Evolutionary conservation across 2,329 filamentous ascomycete genomes (phyloP), one percentile per base, ranked within the genome.

Genomic region (Alternaria brassicae): DNA sequence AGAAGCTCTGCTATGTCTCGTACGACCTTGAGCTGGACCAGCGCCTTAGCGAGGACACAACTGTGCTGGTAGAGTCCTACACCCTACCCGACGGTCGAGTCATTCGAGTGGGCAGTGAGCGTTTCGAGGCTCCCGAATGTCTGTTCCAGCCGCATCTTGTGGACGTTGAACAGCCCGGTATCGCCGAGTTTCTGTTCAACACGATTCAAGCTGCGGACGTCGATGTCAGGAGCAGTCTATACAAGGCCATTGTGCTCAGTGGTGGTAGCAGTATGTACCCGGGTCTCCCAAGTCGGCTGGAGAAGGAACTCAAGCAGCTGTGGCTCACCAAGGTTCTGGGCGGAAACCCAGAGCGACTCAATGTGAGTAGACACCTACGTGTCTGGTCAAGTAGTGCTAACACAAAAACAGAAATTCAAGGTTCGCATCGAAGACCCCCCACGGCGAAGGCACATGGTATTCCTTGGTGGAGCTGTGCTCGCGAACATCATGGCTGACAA

Each of bases 401-500:
- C 56, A 52, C 19, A 2, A 21, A 40, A 6, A 48, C 69, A 88
- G 88, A 99, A 98, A 88, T 99, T 99, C 86, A 99, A 98, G 87
- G 94, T 99, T 68, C 88, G 95, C 79, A 98, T 99, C 84, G 95
- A 99, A 80, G 95, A 99, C 79, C 95, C 95, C 51, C 95, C 95
- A 32, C 87, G 95, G 81, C 88, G 95, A 82, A 87, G 94, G 80
- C 95, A 99, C 84, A 98, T 99, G 93, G 95, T 99, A n/a, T 98
- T 99, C 85, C 82, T 99, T 56, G 95, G 95, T 58, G 95, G 95
- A 71, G 95, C 95, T 25, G 95, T 99, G 63, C 83, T 99, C 72
- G 95, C 95, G 71, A 98, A 98, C 78, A 96, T 99, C 79, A 98
- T 99, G 91, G 93, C 95, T 44, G 93, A 98, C 81, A 98, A 97